Evolutionary conservation across 257 asterid species (phyloP).

Genomic region (Nicotiana noctiflora): DNA sequence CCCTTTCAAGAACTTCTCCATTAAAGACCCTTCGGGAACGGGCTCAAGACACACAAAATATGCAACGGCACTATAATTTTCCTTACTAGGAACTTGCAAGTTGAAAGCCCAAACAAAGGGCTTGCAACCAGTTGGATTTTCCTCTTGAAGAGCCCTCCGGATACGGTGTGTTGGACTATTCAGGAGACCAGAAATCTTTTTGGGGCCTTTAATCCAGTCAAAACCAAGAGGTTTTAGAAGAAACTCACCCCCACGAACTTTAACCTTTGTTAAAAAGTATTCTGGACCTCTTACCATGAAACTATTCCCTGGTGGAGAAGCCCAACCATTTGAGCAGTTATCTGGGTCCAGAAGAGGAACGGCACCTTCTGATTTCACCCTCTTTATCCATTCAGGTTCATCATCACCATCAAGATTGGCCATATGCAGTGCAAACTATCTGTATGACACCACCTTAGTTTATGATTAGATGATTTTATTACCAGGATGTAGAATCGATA

Average conservation of each 20-base stretch:
- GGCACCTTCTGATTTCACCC: constrained; percentile 63
- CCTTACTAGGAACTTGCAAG: constrained; percentile 75
- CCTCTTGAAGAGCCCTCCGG: constrained; percentile 44
- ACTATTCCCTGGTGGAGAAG: constrained; percentile 64
- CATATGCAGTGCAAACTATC: constrained; percentile 25
- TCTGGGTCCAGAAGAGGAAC: constrained; percentile 60
- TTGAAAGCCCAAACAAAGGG: constrained; percentile 88
- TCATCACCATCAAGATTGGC: constrained; percentile 34
- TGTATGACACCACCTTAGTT: constrained; percentile 4
- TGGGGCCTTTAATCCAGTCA: constrained; percentile 81
- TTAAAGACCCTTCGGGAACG: constrained; percentile 40
- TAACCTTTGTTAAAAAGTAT: constrained; percentile 48
- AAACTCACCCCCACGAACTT: constrained; percentile 63
- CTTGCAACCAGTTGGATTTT: constrained; percentile 27
- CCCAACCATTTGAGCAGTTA: constrained; percentile 62
- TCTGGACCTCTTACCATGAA: constrained; percentile 78
- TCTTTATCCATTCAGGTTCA: constrained; percentile 56
- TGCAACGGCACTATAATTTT: constrained; percentile 63
- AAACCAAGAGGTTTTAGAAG: constrained; percentile 77
- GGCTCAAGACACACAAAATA: constrained; percentile 47
- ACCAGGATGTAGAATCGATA: not conserved
- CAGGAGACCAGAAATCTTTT: constrained; percentile 55
- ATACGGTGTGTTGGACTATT: constrained; percentile 54
- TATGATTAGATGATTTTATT: not conserved
- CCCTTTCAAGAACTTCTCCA: constrained; percentile 52